A percentile compares a stretch with the other conserved stretches of the same genome.
Evolutionary conservation across 1,284 basidiomycete species (phyloP).

Genomic region (Termitomyces sp.): DNA sequence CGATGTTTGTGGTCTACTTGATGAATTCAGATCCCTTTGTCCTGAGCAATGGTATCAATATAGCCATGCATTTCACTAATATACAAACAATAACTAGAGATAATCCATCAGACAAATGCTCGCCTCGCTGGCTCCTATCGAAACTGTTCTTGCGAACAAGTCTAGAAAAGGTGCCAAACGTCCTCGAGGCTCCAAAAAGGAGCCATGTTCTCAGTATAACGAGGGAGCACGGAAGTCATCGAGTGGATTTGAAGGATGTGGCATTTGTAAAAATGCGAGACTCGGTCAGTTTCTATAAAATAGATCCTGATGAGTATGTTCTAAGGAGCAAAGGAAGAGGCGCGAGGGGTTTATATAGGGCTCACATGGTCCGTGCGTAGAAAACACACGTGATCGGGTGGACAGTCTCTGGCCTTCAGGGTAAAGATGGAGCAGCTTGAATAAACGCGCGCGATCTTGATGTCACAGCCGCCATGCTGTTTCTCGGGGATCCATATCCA

Average conservation of each 20-base stretch:
- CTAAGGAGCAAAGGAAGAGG: conserved; percentile 36
- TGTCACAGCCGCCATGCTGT: no score
- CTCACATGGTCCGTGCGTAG: conserved; percentile 32
- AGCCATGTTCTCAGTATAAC: conserved; percentile 74
- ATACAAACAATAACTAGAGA: neutral
- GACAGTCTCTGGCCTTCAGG: no score
- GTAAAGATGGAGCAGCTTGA: no score
- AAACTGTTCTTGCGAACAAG: conserved; percentile 34
- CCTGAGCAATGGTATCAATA: no score
- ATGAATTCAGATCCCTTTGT: no score
- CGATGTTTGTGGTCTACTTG: no score
- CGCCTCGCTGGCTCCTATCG: conserved; percentile 52
- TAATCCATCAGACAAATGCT: conserved; percentile 75
- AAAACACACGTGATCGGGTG: neutral
- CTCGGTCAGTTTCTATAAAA: conserved; percentile 87
- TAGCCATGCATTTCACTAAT: no score
- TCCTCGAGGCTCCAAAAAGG: conserved; percentile 56
- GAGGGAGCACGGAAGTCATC: conserved; percentile 70
- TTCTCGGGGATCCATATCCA: no score
- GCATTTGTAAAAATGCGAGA: conserved; percentile 85
- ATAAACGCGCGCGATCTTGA: no score
- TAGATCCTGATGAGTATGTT: conserved; percentile 86
- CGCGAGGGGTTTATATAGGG: conserved; percentile 33
- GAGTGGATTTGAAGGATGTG: conserved; percentile 74
- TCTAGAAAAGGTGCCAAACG: conserved; percentile 32